Evolutionary conservation across 495 filamentous ascomycete genomes (phyloP), one percentile per base, ranked within the genome.

Genomic region (Neurospora cerealis): DNA sequence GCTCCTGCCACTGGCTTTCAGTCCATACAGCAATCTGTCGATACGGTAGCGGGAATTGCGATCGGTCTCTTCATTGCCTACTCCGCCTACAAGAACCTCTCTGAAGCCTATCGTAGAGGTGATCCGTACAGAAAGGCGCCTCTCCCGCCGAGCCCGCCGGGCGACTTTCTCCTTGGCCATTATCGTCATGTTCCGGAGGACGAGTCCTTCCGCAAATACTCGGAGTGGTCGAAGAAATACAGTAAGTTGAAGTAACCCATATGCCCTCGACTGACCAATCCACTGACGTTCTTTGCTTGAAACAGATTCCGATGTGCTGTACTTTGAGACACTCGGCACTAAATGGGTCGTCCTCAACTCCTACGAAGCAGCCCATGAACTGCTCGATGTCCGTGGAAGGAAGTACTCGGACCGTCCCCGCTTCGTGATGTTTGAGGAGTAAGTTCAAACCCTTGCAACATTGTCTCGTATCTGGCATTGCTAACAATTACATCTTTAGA

Each of bases 381-480:
- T 86, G n/a, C 80, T 86, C 2, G 84, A 84, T 34, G 82, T 80
- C 54, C 80, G 83, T 4, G 84, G 84, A 1, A 79, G 81, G 17
- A 83, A 82, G 72, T 85, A 86, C 44, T 78, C 80, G 9, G 84
- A 86, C 74, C 77, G 84, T 15, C 84, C 84, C 1, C 79, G 80
- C 40, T 86, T 86, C 73, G 82, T 88, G 62, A 79, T 87, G 70
- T 86, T 86, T 71, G 86, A 87, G 70, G 82, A 81, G 79, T 81
- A 73, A 38, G 78, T 66, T 60, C n/a, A n/a, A n/a, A n/a, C n/a
- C n/a, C n/a, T n/a, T n/a, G n/a, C n/a, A n/a, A n/a, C n/a, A n/a
- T n/a, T n/a, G n/a, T n/a, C n/a, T n/a, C n/a, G n/a, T n/a, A n/a
- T n/a, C n/a, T n/a, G 5, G 66, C 34, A 36, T 70, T 28, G n/a